Percentiles rank a stretch among this genome's conserved stretches.
These are phyloP conservation scores for Solanum microdontum DNA, from an alignment of 257 asterid genomes.

Conservation along the genomic window DNA sequence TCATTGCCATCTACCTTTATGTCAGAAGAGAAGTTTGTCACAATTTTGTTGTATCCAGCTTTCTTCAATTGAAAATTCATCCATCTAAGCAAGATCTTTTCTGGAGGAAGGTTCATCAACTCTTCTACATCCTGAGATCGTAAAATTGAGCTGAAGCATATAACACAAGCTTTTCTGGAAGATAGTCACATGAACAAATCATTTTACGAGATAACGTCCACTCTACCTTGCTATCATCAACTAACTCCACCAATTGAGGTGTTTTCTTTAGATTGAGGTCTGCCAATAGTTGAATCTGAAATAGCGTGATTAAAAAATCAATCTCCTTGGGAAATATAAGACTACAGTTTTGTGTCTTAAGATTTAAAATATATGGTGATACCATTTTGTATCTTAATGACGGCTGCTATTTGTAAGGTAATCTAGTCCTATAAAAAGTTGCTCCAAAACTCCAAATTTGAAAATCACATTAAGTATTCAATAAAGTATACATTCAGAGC, in stretches of 20 bases:
- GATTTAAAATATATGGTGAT: neutral
- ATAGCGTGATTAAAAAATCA: neutral
- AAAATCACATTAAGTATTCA: neutral
- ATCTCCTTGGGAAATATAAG: neutral
- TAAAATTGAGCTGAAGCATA: conserved; percentile 5
- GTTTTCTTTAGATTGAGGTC: conserved; percentile 92
- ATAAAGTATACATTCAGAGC: neutral
- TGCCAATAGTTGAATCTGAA: conserved; percentile 60
- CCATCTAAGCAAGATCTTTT: conserved; percentile 89
- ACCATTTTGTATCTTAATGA: neutral
- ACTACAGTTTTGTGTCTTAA: neutral
- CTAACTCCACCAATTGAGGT: conserved; percentile 86
- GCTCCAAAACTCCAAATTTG: neutral
- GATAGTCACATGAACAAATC: neutral
- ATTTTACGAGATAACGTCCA: conserved; percentile 1
- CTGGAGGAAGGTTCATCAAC: conserved; percentile 92
- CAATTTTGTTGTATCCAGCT: conserved; percentile 63
- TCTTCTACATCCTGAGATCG: conserved; percentile 77
- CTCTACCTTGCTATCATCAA: conserved; percentile 81
- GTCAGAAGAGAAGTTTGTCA: conserved; percentile 91
- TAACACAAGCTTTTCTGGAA: neutral
- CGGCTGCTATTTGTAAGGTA: neutral
- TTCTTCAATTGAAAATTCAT: conserved; percentile 92
- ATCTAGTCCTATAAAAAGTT: neutral
- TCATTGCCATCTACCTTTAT: conserved; percentile 55